Base-by-base conservation (phyloP, 78 protist species). In the Pigoraptor vietnamica region DNA sequence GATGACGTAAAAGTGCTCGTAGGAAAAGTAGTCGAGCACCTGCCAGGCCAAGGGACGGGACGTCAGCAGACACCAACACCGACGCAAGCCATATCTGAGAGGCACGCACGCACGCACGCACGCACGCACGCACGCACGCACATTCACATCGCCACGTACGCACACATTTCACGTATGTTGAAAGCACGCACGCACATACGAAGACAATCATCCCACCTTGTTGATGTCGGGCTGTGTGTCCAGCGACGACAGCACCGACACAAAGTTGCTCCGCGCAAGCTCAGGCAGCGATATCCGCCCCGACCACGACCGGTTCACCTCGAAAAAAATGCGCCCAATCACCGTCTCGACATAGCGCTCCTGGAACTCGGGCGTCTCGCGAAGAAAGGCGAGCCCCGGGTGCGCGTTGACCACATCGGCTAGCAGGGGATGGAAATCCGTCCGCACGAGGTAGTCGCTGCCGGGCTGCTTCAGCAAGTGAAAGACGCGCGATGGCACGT, bases 1-100 rank as follows among this genome's bases (percentile, higher is more conserved):
- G 36, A 97, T 92, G 40, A 98, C 98, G 95, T 97, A 98, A 92
- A 98, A 98, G 92, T 98, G 98, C 96, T 97, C 98, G 95, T 98
- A 98, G 48, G 95, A 91, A 92, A 97, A 98, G 96, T 83, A 38
- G 14, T 40, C 14, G 32, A 56, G 39, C 1, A 25, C n/a, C 93
- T 93, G 86, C 32, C 79, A 19, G 32, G n/a, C n/a, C n/a, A n/a
- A n/a, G n/a, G n/a, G n/a, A n/a, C n/a, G n/a, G n/a, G n/a, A n/a
- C n/a, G n/a, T n/a, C n/a, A n/a, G n/a, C n/a, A n/a, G n/a, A n/a
- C n/a, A n/a, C n/a, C n/a, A n/a, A n/a, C n/a, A n/a, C n/a, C n/a
- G n/a, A n/a, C n/a, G n/a, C n/a, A n/a, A n/a, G n/a, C n/a, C n/a
- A n/a, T n/a, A n/a, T n/a, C n/a, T n/a, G n/a, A 48, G 67, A 48